Conservation (phyloP, 345 rosid genomes). For the Bruguiera sexangula region DNA sequence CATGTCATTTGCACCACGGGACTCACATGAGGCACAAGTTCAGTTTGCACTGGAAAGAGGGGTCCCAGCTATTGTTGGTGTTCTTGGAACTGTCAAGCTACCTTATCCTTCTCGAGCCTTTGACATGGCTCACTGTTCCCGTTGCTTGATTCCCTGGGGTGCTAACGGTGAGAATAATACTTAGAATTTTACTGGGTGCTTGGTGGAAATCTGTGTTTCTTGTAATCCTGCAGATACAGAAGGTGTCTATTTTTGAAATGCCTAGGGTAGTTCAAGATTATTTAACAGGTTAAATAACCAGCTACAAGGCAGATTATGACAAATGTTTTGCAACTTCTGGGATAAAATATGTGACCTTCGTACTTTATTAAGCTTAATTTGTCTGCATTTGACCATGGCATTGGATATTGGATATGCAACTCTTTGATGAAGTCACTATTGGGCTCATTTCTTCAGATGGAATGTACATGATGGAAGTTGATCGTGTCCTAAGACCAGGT, state of each 20-base stretch:
- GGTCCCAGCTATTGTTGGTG: conserved; percentile 36
- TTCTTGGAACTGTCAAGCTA: conserved; percentile 32
- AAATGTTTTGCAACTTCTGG: conserved; percentile 1
- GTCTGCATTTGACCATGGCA: not conserved
- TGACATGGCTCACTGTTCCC: conserved; percentile 37
- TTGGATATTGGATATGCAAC: not conserved
- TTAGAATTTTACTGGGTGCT: conserved; percentile 1
- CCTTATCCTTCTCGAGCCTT: conserved; percentile 34
- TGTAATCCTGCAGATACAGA: not conserved
- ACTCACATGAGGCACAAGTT: conserved; percentile 36
- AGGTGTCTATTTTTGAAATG: not conserved
- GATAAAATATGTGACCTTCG: not conserved
- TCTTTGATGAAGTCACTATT: conserved; percentile 4
- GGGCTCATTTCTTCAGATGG: conserved; percentile 24
- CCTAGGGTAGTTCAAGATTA: not conserved
- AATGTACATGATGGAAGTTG: conserved; percentile 36
- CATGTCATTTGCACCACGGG: conserved; percentile 37
- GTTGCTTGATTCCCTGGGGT: conserved; percentile 34
- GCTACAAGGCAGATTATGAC: not conserved
- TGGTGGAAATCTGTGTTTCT: not conserved
- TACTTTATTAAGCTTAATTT: not conserved
- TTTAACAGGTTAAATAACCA: not conserved
- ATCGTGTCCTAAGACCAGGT: conserved; percentile 34
- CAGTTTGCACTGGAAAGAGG: conserved; percentile 37
- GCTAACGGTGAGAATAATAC: conserved; percentile 25